Evolutionary conservation across 1,284 basidiomycete species (phyloP).

Genomic region (Tylopilus sp.): DNA sequence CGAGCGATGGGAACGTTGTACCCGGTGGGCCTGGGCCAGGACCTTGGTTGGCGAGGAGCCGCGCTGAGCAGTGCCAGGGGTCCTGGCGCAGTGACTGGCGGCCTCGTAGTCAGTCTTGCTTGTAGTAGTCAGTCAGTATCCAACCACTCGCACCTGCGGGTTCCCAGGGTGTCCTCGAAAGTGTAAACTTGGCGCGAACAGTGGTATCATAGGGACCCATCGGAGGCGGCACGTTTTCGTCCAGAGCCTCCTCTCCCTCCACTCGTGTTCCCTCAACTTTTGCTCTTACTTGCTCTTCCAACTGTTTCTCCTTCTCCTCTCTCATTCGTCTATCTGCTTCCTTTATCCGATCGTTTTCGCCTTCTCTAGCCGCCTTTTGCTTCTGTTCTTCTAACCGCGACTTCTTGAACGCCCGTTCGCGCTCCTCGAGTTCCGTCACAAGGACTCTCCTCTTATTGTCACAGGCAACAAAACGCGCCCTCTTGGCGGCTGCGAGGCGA

Average conservation of each 20-base stretch:
- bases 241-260: slow-evolving; percentile 45
- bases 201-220: slow-evolving; percentile 78
- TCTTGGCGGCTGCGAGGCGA: slow-evolving; percentile 51
- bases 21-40: too few species aligned
- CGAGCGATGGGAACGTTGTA: slow-evolving; percentile 67
- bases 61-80: too few species aligned
- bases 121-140: too few species aligned
- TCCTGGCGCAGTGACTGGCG: too few species aligned
- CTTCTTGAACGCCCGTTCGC: slow-evolving; percentile 83
- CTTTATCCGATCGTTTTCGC: slow-evolving; percentile 66
- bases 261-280: slow-evolving; percentile 44
- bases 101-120: too few species aligned
- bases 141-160: too few species aligned
- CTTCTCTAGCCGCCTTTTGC: slow-evolving; percentile 63
- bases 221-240: slow-evolving; percentile 56
- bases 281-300: slow-evolving; percentile 57
- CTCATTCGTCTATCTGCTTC: slow-evolving; percentile 77
- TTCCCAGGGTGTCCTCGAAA: too few species aligned
- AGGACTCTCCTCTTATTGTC: slow-evolving; percentile 85
- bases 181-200: slow-evolving; percentile 73
- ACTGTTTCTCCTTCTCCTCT: slow-evolving; percentile 72
- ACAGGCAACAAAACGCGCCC: slow-evolving; percentile 65
- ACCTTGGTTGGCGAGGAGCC: too few species aligned
- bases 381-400: slow-evolving; percentile 69
- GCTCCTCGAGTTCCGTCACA: slow-evolving; percentile 86